Evolutionary conservation across 2,329 filamentous ascomycete species (phyloP), one percentile per base, ranked within the genome.

Genomic region (Cercospora sp.): DNA sequence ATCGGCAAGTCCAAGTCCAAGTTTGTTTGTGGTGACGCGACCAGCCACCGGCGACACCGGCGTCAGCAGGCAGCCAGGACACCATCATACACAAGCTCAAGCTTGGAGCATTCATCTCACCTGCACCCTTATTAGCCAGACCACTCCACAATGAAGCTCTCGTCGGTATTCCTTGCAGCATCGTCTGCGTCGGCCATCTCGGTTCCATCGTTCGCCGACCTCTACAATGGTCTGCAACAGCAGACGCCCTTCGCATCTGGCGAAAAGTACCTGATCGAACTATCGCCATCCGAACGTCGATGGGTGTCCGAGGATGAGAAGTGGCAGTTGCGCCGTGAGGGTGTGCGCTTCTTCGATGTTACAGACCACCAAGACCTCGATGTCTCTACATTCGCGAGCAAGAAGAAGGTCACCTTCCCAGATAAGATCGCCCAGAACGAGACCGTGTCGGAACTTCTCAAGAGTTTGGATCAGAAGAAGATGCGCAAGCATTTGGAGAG

Each of bases 271-370:
- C 85, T 97, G 58, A 89, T 99, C 71, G 94, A 98, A 83, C 85
- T 95, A 28, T 86, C 88, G n/a, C 93, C 93, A 3, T 93, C 91
- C 66, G 86, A 94, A 78, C 94, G 90, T 26, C 84, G 86, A 84
- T 95, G 92, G 91, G 90, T 97, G 34, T 96, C 92, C 0, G 94
- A 98, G 76, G 92, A 97, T 40, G 89, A 97, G 82, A 99, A 98
- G 82, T 97, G 94, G 93, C 89, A 90, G 80, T 83, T 98, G 71
- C 90, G 91, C 77, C 86, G 93, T 74, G 86, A 91, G 78, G 93
- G 93, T 75, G 85, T 90, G 73, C 91, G 90, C 76, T 98, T 98
- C 85, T 96, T 98, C 86, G 94, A 98, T 81, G 94, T 98, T 76
- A 97, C 95, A 69, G 86, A 92, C 10, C 65, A 69, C 51, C 85